These are phyloP conservation scores for Echium plantagineum DNA, from an alignment of 257 asterid genomes.

Conservation along the genomic window DNA sequence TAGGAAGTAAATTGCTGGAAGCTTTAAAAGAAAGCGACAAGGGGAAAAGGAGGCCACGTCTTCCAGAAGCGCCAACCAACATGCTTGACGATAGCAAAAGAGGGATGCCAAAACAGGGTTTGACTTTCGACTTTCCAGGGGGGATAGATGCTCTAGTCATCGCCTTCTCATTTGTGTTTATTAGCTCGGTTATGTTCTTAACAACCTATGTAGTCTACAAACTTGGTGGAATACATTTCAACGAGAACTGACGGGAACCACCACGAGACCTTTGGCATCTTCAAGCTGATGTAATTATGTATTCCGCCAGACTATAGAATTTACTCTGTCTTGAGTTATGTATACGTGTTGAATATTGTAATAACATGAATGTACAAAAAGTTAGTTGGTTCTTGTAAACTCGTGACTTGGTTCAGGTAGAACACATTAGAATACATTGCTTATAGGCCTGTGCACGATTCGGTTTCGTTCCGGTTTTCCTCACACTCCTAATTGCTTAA, in stretches of 20 bases:
- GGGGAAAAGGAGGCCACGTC: conserved; percentile 69
- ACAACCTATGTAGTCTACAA: conserved; percentile 88
- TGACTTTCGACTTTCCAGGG: conserved; percentile 53
- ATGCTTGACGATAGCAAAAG: conserved; percentile 71
- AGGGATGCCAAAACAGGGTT: conserved; percentile 66
- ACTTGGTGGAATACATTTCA: conserved; percentile 89
- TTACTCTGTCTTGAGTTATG: background rate
- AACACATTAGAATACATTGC: background rate
- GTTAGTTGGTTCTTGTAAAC: background rate
- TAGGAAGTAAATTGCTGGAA: conserved; percentile 59
- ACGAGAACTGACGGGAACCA: conserved; percentile 29
- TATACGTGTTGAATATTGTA: background rate
- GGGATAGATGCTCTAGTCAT: conserved; percentile 58
- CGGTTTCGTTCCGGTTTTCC: too few species aligned
- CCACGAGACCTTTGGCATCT: background rate
- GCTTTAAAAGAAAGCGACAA: conserved; percentile 64
- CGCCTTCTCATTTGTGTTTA: conserved; percentile 53
- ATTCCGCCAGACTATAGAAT: too few species aligned
- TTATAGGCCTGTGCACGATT: too few species aligned
- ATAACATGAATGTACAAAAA: background rate
- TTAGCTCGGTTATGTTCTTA: conserved; percentile 77
- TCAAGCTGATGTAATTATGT: background rate
- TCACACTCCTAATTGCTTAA: too few species aligned
- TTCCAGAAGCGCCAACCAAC: conserved; percentile 77
- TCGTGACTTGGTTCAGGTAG: too few species aligned